Conservation (phyloP, 768 basidiomycete genomes). For the Megacollybia marginata region DNA sequence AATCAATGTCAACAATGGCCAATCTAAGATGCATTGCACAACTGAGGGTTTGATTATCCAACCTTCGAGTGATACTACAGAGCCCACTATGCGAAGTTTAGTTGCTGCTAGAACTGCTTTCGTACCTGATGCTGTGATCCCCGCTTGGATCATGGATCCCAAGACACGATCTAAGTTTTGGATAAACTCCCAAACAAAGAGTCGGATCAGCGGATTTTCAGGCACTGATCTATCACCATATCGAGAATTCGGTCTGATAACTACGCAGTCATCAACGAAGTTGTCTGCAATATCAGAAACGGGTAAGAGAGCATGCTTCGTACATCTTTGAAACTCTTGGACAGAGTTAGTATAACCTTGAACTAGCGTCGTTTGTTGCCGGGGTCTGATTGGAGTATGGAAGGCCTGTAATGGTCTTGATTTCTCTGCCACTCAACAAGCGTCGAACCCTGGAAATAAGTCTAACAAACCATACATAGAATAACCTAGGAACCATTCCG, state of each 20-base stretch:
- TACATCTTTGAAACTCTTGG: slow-evolving; percentile 23
- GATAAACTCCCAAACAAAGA: slow-evolving; percentile 20
- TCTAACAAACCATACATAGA: slow-evolving; percentile 18
- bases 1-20: slow-evolving; percentile 6
- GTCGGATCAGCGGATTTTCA: slow-evolving; percentile 15
- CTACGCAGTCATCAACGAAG: slow-evolving; percentile 17
- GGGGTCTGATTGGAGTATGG: slow-evolving; percentile 14
- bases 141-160: slow-evolving; percentile 13
- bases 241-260: slow-evolving; percentile 9
- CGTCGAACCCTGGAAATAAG: slow-evolving; percentile 26
- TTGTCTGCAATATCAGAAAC: background rate
- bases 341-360: slow-evolving; percentile 28
- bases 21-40: slow-evolving; percentile 17
- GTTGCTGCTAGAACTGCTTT: slow-evolving; percentile 18
- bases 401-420: slow-evolving; percentile 27
- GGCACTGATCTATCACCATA: slow-evolving; percentile 11
- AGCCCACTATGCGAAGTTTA: slow-evolving; percentile 19
- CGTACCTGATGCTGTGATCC: slow-evolving; percentile 24
- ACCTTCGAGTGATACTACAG: slow-evolving; percentile 19
- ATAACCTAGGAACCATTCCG: slow-evolving; percentile 14
- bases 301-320: slow-evolving; percentile 5
- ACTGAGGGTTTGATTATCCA: slow-evolving; percentile 19
- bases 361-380: slow-evolving; percentile 15
- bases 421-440: slow-evolving; percentile 11
- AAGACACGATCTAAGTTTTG: slow-evolving; percentile 16